phyloP scores from a whole-genome alignment of 169 alveolate species.

The Plasmodium vivax region DNA sequence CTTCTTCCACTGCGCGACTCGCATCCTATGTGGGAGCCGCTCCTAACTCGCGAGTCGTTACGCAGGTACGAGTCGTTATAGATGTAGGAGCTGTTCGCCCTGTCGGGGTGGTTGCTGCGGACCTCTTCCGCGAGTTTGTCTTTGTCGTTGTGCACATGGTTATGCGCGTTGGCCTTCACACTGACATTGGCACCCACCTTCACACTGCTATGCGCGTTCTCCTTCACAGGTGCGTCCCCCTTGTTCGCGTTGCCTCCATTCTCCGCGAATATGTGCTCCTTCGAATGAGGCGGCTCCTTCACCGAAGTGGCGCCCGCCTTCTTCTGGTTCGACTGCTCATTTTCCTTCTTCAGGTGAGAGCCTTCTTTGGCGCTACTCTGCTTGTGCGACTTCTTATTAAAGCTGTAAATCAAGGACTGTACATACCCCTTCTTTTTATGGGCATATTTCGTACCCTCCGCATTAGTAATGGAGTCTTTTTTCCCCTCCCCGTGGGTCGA shows the following conservation, averaged over 20 bases:
- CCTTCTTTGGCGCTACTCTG: neutral
- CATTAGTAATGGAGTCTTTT: neutral
- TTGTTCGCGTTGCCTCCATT: neutral
- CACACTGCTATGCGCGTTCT: neutral
- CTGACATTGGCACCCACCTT: too few species aligned
- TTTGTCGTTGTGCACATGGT: neutral
- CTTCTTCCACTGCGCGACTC: neutral
- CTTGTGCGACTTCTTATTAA: constrained; percentile 50
- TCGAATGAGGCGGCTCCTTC: neutral
- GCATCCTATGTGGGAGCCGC: neutral
- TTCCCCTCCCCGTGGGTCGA: neutral
- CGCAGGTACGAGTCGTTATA: neutral
- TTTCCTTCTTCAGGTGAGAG: neutral
- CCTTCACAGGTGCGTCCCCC: neutral
- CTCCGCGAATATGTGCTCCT: neutral
- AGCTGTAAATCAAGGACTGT: constrained; percentile 55
- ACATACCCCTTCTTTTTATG: constrained; percentile 52
- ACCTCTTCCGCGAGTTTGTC: neutral
- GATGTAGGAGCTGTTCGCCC: neutral
- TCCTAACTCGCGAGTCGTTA: neutral
- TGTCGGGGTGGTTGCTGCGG: neutral
- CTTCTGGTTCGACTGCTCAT: neutral
- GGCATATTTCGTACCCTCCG: constrained; percentile 5
- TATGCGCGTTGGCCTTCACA: neutral
- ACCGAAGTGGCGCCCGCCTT: neutral